phyloP scores from a whole-genome alignment of 257 asterid genomes.

The Ballota nigra region DNA sequence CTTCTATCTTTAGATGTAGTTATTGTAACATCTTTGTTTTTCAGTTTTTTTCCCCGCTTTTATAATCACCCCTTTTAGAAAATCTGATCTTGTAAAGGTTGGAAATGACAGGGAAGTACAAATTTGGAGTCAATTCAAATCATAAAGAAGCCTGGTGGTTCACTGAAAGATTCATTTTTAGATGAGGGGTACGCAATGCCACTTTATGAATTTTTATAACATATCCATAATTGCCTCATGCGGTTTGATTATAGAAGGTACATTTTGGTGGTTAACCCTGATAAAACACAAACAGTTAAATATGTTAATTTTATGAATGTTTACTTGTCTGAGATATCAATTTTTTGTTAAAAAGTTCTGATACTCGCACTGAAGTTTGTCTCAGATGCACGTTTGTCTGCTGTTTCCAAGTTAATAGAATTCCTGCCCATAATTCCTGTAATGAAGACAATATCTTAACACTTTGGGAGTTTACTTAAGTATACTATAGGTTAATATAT shows the following conservation, averaged over 20 bases:
- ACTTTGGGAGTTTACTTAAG: neutral
- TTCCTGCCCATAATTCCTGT: neutral
- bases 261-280: neutral
- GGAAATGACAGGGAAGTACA: slow-evolving; percentile 76
- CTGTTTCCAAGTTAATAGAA: neutral
- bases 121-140: slow-evolving; percentile 90
- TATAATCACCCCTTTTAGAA: neutral
- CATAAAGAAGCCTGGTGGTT: slow-evolving; percentile 93
- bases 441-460: neutral
- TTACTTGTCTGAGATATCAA: neutral
- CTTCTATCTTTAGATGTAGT: neutral
- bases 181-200: slow-evolving; percentile 68
- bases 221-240: neutral
- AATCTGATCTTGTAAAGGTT: slow-evolving; percentile 13
- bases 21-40: neutral
- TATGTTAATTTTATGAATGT: neutral
- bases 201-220: neutral
- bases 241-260: neutral
- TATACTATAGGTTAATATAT: neutral
- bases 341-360: neutral
- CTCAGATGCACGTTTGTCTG: neutral
- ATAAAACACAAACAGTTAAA: too few species aligned
- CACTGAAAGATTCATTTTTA: slow-evolving; percentile 78
- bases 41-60: neutral
- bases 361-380: neutral